These are phyloP conservation scores for Curvularia spicifera DNA, from an alignment of 2,329 filamentous ascomycete species.

Conservation along the genomic window DNA sequence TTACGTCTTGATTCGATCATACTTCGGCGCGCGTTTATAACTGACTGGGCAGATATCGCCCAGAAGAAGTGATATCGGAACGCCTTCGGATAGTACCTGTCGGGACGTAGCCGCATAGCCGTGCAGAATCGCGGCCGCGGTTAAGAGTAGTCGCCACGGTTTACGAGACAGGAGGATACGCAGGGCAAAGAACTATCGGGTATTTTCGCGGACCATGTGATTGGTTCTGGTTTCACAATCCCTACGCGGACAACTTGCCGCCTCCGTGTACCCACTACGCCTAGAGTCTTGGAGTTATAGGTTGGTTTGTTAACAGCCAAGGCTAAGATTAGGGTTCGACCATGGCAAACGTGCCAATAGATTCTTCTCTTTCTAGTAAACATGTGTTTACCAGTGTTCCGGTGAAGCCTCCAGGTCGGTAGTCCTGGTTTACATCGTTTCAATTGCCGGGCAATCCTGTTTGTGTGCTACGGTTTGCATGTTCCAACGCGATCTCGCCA, in stretches of 20 bases:
- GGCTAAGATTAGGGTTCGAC: constrained; percentile 3
- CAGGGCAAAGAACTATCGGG: constrained; percentile 11
- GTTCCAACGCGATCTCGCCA: constrained; percentile 6
- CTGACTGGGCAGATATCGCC: constrained; percentile 10
- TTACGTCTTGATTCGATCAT: not conserved
- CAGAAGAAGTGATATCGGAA: constrained; percentile 16
- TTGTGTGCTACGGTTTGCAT: not conserved
- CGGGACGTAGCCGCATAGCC: constrained; percentile 4
- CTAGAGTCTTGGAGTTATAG: not conserved
- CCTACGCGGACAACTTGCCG: constrained; percentile 1
- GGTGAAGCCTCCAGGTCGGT: constrained; percentile 9
- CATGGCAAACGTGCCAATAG: not conserved
- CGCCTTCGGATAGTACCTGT: not conserved
- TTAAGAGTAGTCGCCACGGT: constrained; percentile 9
- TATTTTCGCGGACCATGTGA: constrained; percentile 9
- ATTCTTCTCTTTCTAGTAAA: not conserved
- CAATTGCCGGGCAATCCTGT: not conserved
- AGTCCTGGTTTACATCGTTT: constrained; percentile 6
- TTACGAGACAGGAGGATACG: constrained; percentile 7
- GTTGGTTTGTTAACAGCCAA: not conserved
- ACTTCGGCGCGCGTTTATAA: not conserved
- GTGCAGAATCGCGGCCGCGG: constrained; percentile 14
- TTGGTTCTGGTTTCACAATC: constrained; percentile 6
- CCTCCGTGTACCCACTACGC: constrained; percentile 1
- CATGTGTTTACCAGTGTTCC: constrained; percentile 3